These are phyloP conservation scores for Aplosporella prunicola DNA, from an alignment of 2,329 filamentous ascomycete genomes.

Conservation along the genomic window DNA sequence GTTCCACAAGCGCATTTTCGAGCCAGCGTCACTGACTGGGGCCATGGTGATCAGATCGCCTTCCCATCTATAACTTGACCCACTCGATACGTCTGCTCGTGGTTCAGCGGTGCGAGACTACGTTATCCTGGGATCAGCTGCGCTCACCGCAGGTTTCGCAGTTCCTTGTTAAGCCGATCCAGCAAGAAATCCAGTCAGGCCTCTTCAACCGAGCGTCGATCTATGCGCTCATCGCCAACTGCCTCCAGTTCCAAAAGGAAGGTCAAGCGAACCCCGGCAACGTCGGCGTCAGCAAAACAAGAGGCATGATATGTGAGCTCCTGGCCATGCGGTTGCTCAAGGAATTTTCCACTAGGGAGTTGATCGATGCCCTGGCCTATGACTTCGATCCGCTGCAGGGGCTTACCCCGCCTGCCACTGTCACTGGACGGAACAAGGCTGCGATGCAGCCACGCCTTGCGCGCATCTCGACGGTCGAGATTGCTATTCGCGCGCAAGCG, in stretches of 20 bases:
- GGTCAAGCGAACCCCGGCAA: slow-evolving; percentile 72
- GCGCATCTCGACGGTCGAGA: slow-evolving; percentile 80
- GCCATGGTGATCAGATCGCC: slow-evolving; percentile 50
- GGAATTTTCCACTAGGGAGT: slow-evolving; percentile 78
- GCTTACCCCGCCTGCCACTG: slow-evolving; percentile 43
- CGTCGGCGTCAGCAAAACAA: slow-evolving; percentile 71
- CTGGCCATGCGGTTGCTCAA: slow-evolving; percentile 81
- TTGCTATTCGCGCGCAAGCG: slow-evolving; percentile 84
- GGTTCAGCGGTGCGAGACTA: slow-evolving; percentile 78
- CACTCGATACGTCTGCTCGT: slow-evolving; percentile 83
- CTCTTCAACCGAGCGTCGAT: slow-evolving; percentile 81
- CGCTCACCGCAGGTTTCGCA: slow-evolving; percentile 93
- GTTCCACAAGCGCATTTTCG: slow-evolving; percentile 1
- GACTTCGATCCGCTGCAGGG: slow-evolving; percentile 92
- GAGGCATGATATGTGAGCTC: slow-evolving; percentile 82
- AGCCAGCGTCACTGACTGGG: background rate
- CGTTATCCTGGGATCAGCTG: slow-evolving; percentile 87
- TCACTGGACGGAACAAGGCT: slow-evolving; percentile 9
- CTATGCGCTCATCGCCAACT: slow-evolving; percentile 88
- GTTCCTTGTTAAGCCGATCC: slow-evolving; percentile 91
- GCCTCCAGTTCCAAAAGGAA: slow-evolving; percentile 86
- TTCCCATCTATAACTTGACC: slow-evolving; percentile 84
- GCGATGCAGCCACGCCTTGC: slow-evolving; percentile 43
- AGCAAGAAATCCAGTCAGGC: slow-evolving; percentile 72
- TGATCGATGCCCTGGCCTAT: slow-evolving; percentile 90